Base-by-base conservation (phyloP, 345 rosid species). In the Anastatica hierochuntica region DNA sequence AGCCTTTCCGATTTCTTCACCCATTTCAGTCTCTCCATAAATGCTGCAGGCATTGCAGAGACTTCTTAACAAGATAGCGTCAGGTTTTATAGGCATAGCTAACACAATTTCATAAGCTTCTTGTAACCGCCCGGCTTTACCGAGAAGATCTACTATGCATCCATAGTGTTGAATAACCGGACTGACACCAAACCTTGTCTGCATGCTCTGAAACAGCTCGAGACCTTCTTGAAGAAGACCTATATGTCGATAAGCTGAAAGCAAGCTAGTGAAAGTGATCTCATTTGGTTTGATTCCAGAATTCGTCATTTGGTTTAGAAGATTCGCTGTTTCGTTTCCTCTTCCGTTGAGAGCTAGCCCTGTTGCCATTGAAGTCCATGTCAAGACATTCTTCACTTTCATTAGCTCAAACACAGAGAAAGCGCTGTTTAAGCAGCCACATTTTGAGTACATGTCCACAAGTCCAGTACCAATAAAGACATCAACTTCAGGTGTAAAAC, bases 361-460 rank as follows among this genome's bases (percentile, higher is more conserved):
- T 8, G 80, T 70, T 2, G 68, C 80, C 79, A 76, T 60, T 23
- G 92, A 77, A 10, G 79, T 78, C 87, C 92, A 29, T 29, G 33
- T 80, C 48, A 76, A 68, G 8, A 75, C 78, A 64, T 76, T 78
- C 62, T 68, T 80, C 12, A 50, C 66, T 48, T 53, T 69, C 87
- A 78, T 80, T 49, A 21, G 49, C 24, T 31, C 39, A 52, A 83
- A 83, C 6, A 69, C 53, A 0, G 39, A 49, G 15, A 56, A 23
- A 26, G 84, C 83, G 8, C 62, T 55, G 14, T 63, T 60, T 4
- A 78, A 59, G 49, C 72, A 71, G 45, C 87, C 87, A 17, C 81
- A 80, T 70, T 83, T 83, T 1, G 81, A 70, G 66, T 83, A 80
- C 84, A 83, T 71, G 59, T 80, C 78, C 2, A 80, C 77, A 23